A percentile compares a stretch with the other conserved stretches of the same genome.
Evolutionary conservation across 2,329 filamentous ascomycete species (phyloP).

Genomic region (Mycosphaerella arachidis): DNA sequence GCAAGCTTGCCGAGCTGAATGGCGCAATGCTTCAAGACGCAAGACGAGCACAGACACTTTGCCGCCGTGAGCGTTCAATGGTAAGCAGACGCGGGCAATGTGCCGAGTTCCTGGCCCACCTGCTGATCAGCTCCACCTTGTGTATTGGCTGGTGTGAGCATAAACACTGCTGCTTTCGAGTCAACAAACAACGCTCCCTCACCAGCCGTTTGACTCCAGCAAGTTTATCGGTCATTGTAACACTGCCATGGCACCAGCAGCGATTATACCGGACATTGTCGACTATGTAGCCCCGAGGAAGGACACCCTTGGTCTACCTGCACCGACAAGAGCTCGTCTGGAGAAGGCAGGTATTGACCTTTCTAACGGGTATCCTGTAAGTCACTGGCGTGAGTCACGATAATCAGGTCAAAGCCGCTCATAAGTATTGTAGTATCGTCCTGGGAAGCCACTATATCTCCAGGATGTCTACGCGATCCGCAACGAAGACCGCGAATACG

Average conservation of each 20-base stretch:
- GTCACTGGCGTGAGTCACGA: neutral
- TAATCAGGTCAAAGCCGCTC: neutral
- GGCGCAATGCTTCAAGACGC: slow-evolving; percentile 16
- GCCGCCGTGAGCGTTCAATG: neutral
- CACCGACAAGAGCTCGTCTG: slow-evolving; percentile 53
- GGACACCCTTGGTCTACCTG: slow-evolving; percentile 60
- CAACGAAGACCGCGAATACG: slow-evolving; percentile 48
- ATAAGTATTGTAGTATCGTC: slow-evolving; percentile 48
- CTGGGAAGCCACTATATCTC: slow-evolving; percentile 61
- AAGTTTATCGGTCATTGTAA: neutral
- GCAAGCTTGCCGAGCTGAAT: slow-evolving; percentile 24
- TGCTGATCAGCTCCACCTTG: neutral
- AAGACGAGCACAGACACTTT: slow-evolving; percentile 22
- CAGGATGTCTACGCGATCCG: slow-evolving; percentile 67
- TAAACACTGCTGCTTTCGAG: neutral
- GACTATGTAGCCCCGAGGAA: slow-evolving; percentile 61
- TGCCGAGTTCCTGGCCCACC: neutral
- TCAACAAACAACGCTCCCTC: neutral
- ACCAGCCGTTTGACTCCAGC: neutral
- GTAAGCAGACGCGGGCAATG: neutral
- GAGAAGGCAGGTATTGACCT: slow-evolving; percentile 67
- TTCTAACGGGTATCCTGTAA: slow-evolving; percentile 59
- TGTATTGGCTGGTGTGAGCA: neutral
- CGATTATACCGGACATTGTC: slow-evolving; percentile 44
- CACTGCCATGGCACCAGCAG: slow-evolving; percentile 18